Evolutionary conservation across 2,329 filamentous ascomycete species (phyloP).

Genomic region (Cladosporium halotolerans): DNA sequence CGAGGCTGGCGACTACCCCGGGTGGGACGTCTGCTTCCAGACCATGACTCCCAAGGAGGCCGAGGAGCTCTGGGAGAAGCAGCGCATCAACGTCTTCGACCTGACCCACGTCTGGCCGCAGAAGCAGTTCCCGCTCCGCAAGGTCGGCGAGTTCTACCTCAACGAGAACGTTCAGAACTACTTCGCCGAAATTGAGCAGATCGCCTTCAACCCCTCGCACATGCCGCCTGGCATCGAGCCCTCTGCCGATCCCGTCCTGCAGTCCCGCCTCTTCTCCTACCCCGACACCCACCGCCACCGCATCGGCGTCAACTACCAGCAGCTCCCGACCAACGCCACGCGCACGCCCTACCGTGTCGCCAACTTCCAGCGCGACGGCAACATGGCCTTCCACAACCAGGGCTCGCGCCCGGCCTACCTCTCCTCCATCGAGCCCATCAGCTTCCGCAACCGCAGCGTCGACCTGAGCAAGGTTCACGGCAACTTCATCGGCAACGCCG

Average conservation of each 20-base stretch:
- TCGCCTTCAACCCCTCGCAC: conserved; percentile 62
- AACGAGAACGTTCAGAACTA: conserved; percentile 55
- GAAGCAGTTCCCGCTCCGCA: conserved; percentile 46
- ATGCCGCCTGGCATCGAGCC: conserved; percentile 62
- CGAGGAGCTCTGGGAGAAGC: conserved; percentile 46
- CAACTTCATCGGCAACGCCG: conserved; percentile 44
- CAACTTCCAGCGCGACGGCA: conserved; percentile 67
- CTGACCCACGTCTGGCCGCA: conserved; percentile 52
- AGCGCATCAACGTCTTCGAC: conserved; percentile 51
- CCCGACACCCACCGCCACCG: conserved; percentile 58
- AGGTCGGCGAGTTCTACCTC: conserved; percentile 47
- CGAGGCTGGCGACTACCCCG: conserved; percentile 47
- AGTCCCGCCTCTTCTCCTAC: conserved; percentile 65
- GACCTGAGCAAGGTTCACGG: conserved; percentile 47
- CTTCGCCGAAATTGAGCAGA: conserved; percentile 63
- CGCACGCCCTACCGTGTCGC: conserved; percentile 51
- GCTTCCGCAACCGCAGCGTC: conserved; percentile 41
- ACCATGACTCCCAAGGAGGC: conserved; percentile 49
- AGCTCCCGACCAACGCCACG: conserved; percentile 49
- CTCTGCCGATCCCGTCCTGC: conserved; percentile 63
- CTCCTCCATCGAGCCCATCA: conserved; percentile 46
- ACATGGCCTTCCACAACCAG: conserved; percentile 63
- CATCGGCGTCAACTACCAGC: conserved; percentile 54
- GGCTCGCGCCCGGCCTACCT: conserved; percentile 54
- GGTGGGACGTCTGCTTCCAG: conserved; percentile 47